These are phyloP conservation scores for Penicillium dipodomyicola DNA, from an alignment of 495 filamentous ascomycete genomes.

Conservation along the genomic window DNA sequence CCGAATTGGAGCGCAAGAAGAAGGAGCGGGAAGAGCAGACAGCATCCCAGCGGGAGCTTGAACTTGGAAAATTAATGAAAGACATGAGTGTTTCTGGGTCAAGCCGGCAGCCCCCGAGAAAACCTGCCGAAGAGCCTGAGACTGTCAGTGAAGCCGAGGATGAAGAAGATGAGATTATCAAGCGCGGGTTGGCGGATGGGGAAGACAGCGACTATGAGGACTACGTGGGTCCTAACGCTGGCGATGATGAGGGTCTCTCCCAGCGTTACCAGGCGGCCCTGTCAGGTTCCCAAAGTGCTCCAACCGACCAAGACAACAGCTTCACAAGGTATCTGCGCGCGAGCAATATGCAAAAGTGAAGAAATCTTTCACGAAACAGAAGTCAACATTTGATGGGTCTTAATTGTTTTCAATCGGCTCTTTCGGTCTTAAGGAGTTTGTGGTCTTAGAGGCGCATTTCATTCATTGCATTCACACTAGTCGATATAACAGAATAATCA, in stretches of 20 bases:
- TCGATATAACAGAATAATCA: not conserved
- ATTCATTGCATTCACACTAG: slow-evolving; percentile 1
- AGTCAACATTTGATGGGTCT: slow-evolving; percentile 3
- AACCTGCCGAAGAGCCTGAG: slow-evolving; percentile 34
- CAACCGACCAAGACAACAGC: slow-evolving; percentile 45
- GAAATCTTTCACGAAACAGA: not conserved
- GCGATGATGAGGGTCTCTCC: slow-evolving; percentile 41
- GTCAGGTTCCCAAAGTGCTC: slow-evolving; percentile 25
- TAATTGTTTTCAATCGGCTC: not conserved
- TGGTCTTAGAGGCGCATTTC: slow-evolving; percentile 13
- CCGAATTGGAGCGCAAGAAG: slow-evolving; percentile 79
- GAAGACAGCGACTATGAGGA: slow-evolving; percentile 40
- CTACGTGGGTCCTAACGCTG: slow-evolving; percentile 31
- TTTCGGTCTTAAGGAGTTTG: slow-evolving; percentile 5
- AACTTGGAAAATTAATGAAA: slow-evolving; percentile 88
- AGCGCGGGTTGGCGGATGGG: slow-evolving; percentile 30
- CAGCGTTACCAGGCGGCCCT: slow-evolving; percentile 48
- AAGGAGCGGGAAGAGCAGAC: slow-evolving; percentile 73
- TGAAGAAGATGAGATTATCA: slow-evolving; percentile 39
- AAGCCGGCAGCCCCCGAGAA: slow-evolving; percentile 29
- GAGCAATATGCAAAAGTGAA: slow-evolving; percentile 36
- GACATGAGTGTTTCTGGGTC: slow-evolving; percentile 75
- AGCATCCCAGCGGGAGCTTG: slow-evolving; percentile 65
- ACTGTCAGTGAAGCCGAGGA: slow-evolving; percentile 54
- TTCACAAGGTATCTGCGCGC: slow-evolving; percentile 49